Base-by-base conservation (phyloP, 352 stramenopile genomes). In the Blastocystis sp. region DNA sequence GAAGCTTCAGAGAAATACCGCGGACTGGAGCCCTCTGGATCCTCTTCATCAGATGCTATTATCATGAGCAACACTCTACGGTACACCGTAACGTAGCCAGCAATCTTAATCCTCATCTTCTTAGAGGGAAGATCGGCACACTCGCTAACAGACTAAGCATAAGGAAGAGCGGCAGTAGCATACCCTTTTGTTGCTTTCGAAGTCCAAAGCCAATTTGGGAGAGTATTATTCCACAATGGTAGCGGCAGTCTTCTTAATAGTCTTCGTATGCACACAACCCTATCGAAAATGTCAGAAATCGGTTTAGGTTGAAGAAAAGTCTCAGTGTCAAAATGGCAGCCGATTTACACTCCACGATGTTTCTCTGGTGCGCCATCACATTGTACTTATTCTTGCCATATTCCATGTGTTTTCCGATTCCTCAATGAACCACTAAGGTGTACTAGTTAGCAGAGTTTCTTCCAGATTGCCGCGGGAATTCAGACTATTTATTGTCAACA, bases 211-310 rank as follows among this genome's bases (percentile, higher is more conserved):
- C 88, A 99, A 94, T 73, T 96, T 95, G 91, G 96, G 96, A 94
- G 99, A 99, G 94, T 99, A 99, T 94, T 99, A 99, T 94, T 99
- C 97, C 91, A 99, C 98, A 93, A 99, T 99, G 92, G 98, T 96
- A 92, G 98, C 95, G 92, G 97, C 96, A 92, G 95, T 98, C 94
- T 97, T 98, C 95, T 99, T 99, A 73, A 99, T 97, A 91, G 97
- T 99, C 94, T 99, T 99, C 90, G 97, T 99, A 94, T 97, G 96
- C 91, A 99, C 97, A 96, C 97, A 87, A 59, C 91, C 91, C 91
- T 90, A 87, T 34, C 1, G 30, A 34, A 34, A 34, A 34, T 34
- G 30, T 34, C 30, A 34, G 30, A 34, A 34, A 34, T 0, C 30
- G 30, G 30, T 34, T 34, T 34, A 34, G 1, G 30, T 34, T 34